Base-by-base conservation (phyloP, 768 basidiomycete genomes). In the Phallus indusiatus region DNA sequence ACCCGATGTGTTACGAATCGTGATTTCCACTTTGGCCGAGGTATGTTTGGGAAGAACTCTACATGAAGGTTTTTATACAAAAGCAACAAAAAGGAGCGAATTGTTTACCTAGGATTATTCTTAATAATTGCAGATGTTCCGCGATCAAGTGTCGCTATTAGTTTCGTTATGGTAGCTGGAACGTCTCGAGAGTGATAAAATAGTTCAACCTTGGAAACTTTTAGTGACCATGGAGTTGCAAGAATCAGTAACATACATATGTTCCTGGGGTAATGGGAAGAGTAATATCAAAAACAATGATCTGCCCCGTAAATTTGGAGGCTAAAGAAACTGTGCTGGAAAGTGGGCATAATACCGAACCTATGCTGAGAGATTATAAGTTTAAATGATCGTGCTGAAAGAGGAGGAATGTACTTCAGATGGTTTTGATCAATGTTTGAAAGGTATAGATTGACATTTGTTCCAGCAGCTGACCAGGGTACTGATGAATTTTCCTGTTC, bases 101-200 rank as follows among this genome's bases (percentile, higher is more conserved):
- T 47, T 50, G 71, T 79, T 21, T 60, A 90, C 90, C 94, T 81
- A 56, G 96, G 96, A 64, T 86, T 90, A 59, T 73, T 74, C 74
- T 87, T 94, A 34, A 83, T 67, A 0, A 89, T 79, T 54, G 78
- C 76, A 0, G 94, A 94, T 1, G 83, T 82, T 0, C 83, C 72
- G 56, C 91, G 82, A 67, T 98, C 95, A 10, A 94, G 71, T 0
- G 81, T 85, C 1, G 86, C 78, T n/a, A 89, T 70, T 28, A 98
- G 76, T 64, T 86, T 91, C 5, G 84, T 81, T 55, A 96, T 81
- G 11, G 86, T 90, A 0, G 93, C 95, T 9, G 96, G 93, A 1
- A 95, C 83, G 68, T 98, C 92, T 47, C 83, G 80, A 1, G 93
- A 94, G 67, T 99, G 94, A 67, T 96, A 91, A 73, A 92, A 98